A percentile compares a stretch with the other conserved stretches of the same genome.
Evolutionary conservation across 345 rosid genomes (phyloP).

Genomic region (Turritis glabra): DNA sequence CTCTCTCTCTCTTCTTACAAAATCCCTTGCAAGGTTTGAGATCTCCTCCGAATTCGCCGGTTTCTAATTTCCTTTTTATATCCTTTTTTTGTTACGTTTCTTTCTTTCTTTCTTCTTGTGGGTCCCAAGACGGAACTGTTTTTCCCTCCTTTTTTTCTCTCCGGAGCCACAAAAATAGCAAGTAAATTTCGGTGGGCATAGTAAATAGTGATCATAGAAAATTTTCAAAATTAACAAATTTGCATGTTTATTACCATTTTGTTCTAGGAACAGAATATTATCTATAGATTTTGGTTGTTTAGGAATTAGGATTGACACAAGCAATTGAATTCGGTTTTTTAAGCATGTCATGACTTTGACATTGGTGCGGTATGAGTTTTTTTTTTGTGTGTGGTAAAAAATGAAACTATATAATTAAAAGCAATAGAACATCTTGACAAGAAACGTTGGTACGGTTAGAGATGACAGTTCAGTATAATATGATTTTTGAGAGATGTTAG

Average conservation of each 20-base stretch:
- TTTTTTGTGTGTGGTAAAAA: too few relatives aligned
- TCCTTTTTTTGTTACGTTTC: background rate
- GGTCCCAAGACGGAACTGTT: background rate
- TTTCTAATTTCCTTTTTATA: constrained; percentile 9
- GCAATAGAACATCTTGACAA: too few relatives aligned
- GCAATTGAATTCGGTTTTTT: too few relatives aligned
- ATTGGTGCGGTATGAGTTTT: too few relatives aligned
- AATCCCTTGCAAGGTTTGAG: background rate
- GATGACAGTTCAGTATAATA: too few relatives aligned
- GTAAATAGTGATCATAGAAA: background rate
- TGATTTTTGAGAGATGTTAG: too few relatives aligned
- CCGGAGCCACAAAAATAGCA: background rate
- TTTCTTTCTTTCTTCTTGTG: background rate
- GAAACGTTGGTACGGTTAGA: too few relatives aligned
- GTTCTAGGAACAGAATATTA: too few relatives aligned
- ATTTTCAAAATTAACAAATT: background rate
- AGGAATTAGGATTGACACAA: too few relatives aligned
- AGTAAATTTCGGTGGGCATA: background rate
- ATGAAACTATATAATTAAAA: too few relatives aligned
- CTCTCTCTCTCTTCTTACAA: background rate
- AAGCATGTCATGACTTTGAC: too few relatives aligned
- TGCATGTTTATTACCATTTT: background rate
- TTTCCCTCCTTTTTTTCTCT: background rate
- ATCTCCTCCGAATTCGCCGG: background rate
- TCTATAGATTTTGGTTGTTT: too few relatives aligned